phyloP scores from a whole-genome alignment of 352 stramenopile species.

The Phytophthora capsici region DNA sequence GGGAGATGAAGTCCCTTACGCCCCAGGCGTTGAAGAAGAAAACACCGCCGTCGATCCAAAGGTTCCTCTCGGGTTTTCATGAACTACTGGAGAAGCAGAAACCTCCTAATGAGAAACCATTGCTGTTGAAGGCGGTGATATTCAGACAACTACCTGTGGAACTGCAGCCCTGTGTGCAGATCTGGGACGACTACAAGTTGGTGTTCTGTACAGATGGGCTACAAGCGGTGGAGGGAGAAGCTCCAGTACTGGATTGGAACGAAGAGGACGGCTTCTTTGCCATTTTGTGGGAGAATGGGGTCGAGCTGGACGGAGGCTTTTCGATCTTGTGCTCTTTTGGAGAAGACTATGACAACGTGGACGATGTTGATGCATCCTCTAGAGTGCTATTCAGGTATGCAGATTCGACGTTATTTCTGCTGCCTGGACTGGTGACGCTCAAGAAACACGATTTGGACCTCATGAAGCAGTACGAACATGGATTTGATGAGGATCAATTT shows the following conservation, averaged over 20 bases:
- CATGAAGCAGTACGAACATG: constrained; percentile 88
- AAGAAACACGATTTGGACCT: constrained; percentile 79
- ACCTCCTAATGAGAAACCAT: constrained; percentile 63
- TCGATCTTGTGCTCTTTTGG: constrained; percentile 87
- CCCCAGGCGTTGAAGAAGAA: constrained; percentile 63
- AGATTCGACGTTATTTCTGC: constrained; percentile 83
- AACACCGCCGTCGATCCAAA: constrained; percentile 79
- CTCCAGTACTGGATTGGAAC: constrained; percentile 79
- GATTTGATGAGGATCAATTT: constrained; percentile 84
- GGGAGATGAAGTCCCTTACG: constrained; percentile 78
- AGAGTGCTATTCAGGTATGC: constrained; percentile 81
- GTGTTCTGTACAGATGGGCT: constrained; percentile 66
- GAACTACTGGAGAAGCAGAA: constrained; percentile 57
- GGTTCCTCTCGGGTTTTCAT: constrained; percentile 76
- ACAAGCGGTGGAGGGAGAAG: constrained; percentile 23
- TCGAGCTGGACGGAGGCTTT: constrained; percentile 82
- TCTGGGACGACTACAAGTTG: constrained; percentile 82
- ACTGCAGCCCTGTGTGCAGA: constrained; percentile 78
- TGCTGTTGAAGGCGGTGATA: constrained; percentile 83
- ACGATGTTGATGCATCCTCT: constrained; percentile 65
- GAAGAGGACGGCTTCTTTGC: constrained; percentile 81
- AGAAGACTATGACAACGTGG: constrained; percentile 71
- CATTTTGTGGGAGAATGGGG: constrained; percentile 79
- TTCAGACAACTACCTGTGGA: constrained; percentile 77
- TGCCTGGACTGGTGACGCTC: constrained; percentile 70